Conservation (phyloP, 306 rosid genomes). For the Cicer yamashitae region DNA sequence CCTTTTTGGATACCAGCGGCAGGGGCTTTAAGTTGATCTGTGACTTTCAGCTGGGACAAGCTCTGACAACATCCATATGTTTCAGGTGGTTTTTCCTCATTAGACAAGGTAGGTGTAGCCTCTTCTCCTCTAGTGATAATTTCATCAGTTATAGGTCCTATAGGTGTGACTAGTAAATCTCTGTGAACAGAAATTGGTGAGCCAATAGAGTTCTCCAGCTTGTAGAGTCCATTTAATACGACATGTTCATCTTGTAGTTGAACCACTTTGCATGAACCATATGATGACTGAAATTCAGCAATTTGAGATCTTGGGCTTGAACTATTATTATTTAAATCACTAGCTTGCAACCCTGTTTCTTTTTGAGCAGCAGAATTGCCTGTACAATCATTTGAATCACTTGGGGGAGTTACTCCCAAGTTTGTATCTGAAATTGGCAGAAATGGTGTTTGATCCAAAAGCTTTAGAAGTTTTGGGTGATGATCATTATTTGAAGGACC, state of each 20-base stretch:
- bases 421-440: conserved; percentile 40
- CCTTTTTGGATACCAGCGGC: conserved; percentile 34
- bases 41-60: conserved; percentile 35
- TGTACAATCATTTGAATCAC: conserved; percentile 45
- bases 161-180: conserved; percentile 42
- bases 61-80: conserved; percentile 40
- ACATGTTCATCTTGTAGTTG: conserved; percentile 47
- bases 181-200: conserved; percentile 34
- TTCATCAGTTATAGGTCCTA: conserved; percentile 29
- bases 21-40: conserved; percentile 33
- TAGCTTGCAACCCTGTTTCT: conserved; percentile 19
- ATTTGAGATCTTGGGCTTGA: conserved; percentile 31
- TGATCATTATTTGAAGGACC: conserved; percentile 50
- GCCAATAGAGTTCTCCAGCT: conserved; percentile 44
- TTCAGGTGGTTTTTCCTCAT: conserved; percentile 44
- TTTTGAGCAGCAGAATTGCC: conserved; percentile 39
- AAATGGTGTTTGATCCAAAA: conserved; percentile 37
- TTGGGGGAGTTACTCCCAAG: conserved; percentile 21
- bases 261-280: too few relatives aligned
- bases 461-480: conserved; percentile 44
- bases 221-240: conserved; percentile 39
- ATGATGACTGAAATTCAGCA: background rate
- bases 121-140: conserved; percentile 43
- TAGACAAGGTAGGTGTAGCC: conserved; percentile 35
- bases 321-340: conserved; percentile 36